Base-by-base conservation (phyloP, 768 basidiomycete genomes). In the Coprinopsis strossmayeri region DNA sequence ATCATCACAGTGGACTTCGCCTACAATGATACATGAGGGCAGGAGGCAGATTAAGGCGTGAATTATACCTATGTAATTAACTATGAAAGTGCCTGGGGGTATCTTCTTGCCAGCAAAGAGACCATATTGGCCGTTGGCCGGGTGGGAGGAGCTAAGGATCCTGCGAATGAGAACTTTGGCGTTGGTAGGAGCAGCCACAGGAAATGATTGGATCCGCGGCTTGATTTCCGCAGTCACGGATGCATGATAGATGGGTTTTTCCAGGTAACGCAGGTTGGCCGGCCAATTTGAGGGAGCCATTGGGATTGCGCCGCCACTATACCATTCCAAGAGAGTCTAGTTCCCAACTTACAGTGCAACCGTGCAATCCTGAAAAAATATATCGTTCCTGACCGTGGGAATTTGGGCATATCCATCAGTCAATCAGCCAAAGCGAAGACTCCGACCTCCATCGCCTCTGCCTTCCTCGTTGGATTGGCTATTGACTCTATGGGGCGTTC, bases 1-100 rank as follows among this genome's bases (percentile, higher is more conserved):
- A 34, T 79, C 79, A 53, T 92, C 81, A 55, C 79, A 80, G 61
- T 97, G 93, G 17, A 94, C 73, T 61, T 93, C 79, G 21, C 92
- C 91, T 75, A 18, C 5, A 5, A 18, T 18, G 35, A 11, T 11
- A 15, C 17, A 11, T 11, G 17, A 38, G 35, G 17, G 57, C 13
- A 41, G 34, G 39, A 34, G 18, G 43, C 11, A 30, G 28, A 43
- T 23, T 51, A 51, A 38, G 45, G 13, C 30, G 9, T 32, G 30
- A 32, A 41, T 7, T 25, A 34, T 57, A 71, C 73, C 77, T 21
- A 86, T 66, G 56, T 95, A 95, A 55, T 91, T 84, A 11, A 93
- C 62, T 30, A 95, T 79, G 55, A 82, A 78, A 21, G 79, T 76
- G 37, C 73, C 76, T 2, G 79, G 72, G 2, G 74, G 71, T 17